A percentile compares a stretch with the other conserved stretches of the same genome.
Conservation (phyloP, 1,139 yeast genomes). For the Torulaspora pretoriensis region DNA sequence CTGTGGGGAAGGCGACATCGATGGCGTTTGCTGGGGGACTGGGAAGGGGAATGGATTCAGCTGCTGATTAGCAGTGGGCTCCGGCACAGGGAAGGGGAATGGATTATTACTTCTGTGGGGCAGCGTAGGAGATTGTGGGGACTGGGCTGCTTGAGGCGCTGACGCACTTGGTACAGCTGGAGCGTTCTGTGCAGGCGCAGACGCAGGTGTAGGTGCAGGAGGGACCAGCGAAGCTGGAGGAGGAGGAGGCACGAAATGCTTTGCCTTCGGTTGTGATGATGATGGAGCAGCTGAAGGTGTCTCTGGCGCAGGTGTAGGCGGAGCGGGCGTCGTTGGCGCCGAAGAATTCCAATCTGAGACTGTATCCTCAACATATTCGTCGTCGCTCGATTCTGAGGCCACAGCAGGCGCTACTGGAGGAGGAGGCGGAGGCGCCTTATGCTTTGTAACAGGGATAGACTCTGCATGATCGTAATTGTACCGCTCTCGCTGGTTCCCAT, state of each 20-base stretch:
- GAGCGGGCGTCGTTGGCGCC: constrained; percentile 24
- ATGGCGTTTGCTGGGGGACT: constrained; percentile 31
- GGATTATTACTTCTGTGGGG: constrained; percentile 16
- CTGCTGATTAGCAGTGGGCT: constrained; percentile 12
- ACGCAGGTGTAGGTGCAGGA: constrained; percentile 7
- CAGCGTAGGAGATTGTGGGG: constrained; percentile 25
- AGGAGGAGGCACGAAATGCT: constrained; percentile 25
- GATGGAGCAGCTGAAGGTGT: constrained; percentile 24
- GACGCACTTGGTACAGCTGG: background rate
- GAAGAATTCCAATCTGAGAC: constrained; percentile 15
- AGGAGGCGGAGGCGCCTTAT: constrained; percentile 51
- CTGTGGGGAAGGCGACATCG: constrained; percentile 18
- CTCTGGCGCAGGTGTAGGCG: constrained; percentile 20
- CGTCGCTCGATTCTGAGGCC: constrained; percentile 18
- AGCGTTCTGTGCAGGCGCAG: constrained; percentile 1
- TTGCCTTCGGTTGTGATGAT: constrained; percentile 20
- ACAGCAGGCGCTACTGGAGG: constrained; percentile 38
- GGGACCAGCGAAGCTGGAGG: constrained; percentile 15
- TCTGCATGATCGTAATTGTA: constrained; percentile 33
- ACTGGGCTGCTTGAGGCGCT: background rate
- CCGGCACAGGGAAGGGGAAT: constrained; percentile 19
- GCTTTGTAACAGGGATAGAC: constrained; percentile 32
- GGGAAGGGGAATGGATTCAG: constrained; percentile 28
- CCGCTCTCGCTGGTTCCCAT: constrained; percentile 34
- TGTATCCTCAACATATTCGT: constrained; percentile 8